Evolutionary conservation across 208 protist genomes (phyloP).

Genomic region (Leishmania lainsoni): DNA sequence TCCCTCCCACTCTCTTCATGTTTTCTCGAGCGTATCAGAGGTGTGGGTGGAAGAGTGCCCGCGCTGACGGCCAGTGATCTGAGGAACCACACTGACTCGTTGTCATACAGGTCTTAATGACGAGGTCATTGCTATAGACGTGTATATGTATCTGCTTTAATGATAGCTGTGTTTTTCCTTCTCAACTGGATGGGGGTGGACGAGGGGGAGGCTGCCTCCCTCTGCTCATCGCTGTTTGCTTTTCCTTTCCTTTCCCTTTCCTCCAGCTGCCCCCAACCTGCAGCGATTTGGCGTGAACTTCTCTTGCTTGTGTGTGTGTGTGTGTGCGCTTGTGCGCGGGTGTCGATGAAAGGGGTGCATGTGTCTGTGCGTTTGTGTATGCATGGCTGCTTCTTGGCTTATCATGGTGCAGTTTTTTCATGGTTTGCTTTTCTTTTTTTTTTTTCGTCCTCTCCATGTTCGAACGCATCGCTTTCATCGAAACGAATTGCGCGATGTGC

Average conservation of each 20-base stretch:
- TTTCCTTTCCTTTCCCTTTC: background rate
- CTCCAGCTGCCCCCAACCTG: background rate
- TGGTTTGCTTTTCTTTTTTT: conserved; percentile 1
- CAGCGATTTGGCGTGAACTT: background rate
- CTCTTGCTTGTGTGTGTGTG: background rate
- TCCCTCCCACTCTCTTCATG: background rate
- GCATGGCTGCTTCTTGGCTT: background rate
- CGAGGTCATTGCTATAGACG: background rate
- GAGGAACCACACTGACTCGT: background rate
- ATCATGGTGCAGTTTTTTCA: background rate
- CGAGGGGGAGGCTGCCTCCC: background rate
- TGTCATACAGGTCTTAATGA: background rate
- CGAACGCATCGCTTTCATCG: background rate
- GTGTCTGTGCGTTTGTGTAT: conserved; percentile 4
- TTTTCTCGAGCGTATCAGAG: background rate
- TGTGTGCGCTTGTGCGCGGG: background rate
- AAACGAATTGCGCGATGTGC: background rate
- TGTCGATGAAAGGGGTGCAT: background rate
- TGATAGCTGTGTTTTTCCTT: background rate
- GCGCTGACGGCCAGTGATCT: background rate
- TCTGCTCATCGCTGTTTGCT: background rate
- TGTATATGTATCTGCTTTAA: conserved; percentile 7
- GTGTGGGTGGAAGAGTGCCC: background rate
- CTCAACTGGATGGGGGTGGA: background rate
- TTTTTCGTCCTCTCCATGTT: background rate